phyloP scores from a whole-genome alignment of 352 stramenopile species.

The Pythium insidiosum region DNA sequence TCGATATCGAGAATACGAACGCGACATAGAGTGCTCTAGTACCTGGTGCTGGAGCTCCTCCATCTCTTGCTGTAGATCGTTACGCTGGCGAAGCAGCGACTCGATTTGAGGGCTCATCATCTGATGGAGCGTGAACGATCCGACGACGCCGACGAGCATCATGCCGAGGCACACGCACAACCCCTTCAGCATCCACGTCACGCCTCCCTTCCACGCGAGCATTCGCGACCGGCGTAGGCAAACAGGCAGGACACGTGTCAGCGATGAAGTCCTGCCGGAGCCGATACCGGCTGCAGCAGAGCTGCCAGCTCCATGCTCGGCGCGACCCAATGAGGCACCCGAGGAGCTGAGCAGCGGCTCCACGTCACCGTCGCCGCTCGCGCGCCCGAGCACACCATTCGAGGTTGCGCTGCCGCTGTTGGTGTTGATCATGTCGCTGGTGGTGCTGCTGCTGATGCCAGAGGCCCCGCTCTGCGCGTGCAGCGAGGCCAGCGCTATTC shows the following conservation, averaged over 20 bases:
- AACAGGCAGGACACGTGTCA: too few relatives aligned
- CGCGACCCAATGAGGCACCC: too few relatives aligned
- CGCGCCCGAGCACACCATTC: conserved; percentile 7
- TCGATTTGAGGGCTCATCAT: conserved; percentile 75
- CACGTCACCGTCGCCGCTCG: conserved; percentile 2
- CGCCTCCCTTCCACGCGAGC: conserved; percentile 8
- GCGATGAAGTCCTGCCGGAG: background rate
- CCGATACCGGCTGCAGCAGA: background rate
- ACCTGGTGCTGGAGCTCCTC: conserved; percentile 40
- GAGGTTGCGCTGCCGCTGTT: conserved; percentile 1
- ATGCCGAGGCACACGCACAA: conserved; percentile 41
- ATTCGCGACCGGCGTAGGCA: background rate
- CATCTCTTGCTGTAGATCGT: conserved; percentile 42
- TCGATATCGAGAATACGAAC: too few relatives aligned
- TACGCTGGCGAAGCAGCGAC: conserved; percentile 47
- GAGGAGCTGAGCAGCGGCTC: conserved; percentile 4
- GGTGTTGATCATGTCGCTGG: conserved; percentile 2
- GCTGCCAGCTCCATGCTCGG: background rate
- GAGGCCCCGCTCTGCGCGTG: too few relatives aligned
- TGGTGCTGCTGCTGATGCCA: too few relatives aligned
- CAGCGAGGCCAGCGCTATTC: too few relatives aligned
- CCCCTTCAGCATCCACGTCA: conserved; percentile 29
- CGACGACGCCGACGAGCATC: conserved; percentile 48
- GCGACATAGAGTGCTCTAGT: too few relatives aligned
- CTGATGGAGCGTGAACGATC: conserved; percentile 64